Evolutionary conservation across 148 eudicot species (phyloP), one percentile per base, ranked within the genome.

Genomic region (Silene conica): DNA sequence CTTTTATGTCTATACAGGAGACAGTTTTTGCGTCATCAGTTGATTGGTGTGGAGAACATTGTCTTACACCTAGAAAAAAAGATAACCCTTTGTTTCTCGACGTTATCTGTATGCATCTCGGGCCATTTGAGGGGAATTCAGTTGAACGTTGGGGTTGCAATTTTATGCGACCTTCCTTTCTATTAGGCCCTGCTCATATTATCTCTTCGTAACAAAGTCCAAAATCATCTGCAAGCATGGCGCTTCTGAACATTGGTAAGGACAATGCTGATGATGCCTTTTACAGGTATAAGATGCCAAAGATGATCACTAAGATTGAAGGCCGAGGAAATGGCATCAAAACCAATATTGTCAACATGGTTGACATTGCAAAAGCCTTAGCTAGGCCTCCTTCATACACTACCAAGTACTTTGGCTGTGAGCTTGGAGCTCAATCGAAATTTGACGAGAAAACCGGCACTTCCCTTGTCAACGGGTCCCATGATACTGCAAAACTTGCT

Each of bases 261-360:
- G 82, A 85, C 26, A 90, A 90, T 81, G 87, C 86, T 9, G 96
- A 90, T 68, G 96, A 90, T 86, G 96, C 96, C 96, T 90, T 90
- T 77, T 90, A 90, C 77, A 83, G 96, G 89, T 90, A 90, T 48
- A 90, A 90, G 89, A 90, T 90, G 96, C 96, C 96, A 26, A 88
- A 22, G 83, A 90, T 90, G 96, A 84, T 90, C 19, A 88, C 96
- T 15, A 90, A 90, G 73, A 88, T 90, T 13, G 96, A 90, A 79
- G 96, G 96, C n/a, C 82, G 96, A 20, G 96, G 96, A 62, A 90
- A 90, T 75, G 96, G 92, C 83, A 90, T 90, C 79, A 90, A 90
- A 77, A 90, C 96, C 8, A 90, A 90, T 66, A 72, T 90, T 26
- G 96, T 90, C 81, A 90, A 88, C 82, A 90, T 88, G 92, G 96